A percentile compares a stretch with the other conserved stretches of the same genome.
These are phyloP conservation scores for Kodamaea anthophila DNA, from an alignment of 1,139 yeast species.

Conservation along the genomic window DNA sequence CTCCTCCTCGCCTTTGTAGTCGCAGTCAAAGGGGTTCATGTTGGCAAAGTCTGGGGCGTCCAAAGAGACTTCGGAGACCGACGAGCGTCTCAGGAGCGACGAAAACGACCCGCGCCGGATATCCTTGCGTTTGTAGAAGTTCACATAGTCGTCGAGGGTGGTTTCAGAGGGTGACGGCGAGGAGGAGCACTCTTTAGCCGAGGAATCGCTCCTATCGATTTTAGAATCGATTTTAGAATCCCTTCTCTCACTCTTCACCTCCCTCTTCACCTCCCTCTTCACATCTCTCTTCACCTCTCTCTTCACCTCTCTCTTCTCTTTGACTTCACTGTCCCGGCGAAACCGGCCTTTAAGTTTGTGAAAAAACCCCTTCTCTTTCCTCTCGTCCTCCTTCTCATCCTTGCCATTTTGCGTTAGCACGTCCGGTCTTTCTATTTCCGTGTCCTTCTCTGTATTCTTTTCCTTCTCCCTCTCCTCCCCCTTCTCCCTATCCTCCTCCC, in stretches of 20 bases:
- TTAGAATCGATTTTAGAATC: background rate
- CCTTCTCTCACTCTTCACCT: too few species aligned
- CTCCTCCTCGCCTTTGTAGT: slow-evolving; percentile 1
- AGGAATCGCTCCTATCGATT: background rate
- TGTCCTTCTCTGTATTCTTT: too few species aligned
- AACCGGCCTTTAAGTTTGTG: slow-evolving; percentile 8
- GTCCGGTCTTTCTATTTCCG: too few species aligned
- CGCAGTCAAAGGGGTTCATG: slow-evolving; percentile 5
- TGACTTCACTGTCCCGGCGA: slow-evolving; percentile 2
- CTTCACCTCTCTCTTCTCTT: background rate
- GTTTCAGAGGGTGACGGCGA: background rate
- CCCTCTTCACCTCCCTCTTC: too few species aligned
- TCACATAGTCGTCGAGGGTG: slow-evolving; percentile 51
- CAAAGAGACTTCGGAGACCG: slow-evolving; percentile 1
- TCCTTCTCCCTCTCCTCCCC: too few species aligned
- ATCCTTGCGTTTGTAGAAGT: slow-evolving; percentile 40
- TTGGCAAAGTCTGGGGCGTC: background rate
- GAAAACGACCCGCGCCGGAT: slow-evolving; percentile 10
- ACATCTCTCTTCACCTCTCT: too few species aligned
- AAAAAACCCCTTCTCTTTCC: slow-evolving; percentile 5
- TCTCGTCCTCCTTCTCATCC: background rate
- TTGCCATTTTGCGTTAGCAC: too few species aligned
- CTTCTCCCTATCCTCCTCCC: too few species aligned
- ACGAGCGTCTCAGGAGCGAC: slow-evolving; percentile 6
- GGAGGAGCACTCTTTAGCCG: background rate